Conservation (phyloP, 352 stramenopile species). For the Phytophthora tubulina region DNA sequence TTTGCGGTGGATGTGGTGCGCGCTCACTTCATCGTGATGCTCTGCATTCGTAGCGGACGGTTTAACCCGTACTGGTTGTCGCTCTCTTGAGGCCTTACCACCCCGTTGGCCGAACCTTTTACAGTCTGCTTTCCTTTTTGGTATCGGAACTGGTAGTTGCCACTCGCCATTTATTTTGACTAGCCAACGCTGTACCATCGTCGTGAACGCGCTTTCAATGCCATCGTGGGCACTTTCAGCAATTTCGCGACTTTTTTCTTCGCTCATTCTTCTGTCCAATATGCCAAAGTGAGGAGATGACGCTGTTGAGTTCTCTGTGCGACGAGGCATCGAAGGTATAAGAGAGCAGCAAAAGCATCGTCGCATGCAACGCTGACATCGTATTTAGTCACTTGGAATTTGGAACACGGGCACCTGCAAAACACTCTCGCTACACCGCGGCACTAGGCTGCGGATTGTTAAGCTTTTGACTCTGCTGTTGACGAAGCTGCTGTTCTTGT, state of each 20-base stretch:
- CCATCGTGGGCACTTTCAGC: not conserved
- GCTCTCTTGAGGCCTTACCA: not conserved
- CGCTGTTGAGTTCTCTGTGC: not conserved
- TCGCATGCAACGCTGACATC: slow-evolving; percentile 10
- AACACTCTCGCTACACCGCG: slow-evolving; percentile 27
- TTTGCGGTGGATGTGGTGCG: slow-evolving; percentile 14
- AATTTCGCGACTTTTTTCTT: slow-evolving; percentile 2
- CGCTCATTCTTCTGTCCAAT: slow-evolving; percentile 2
- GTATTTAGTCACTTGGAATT: slow-evolving; percentile 28
- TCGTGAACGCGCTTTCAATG: slow-evolving; percentile 24
- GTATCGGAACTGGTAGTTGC: not conserved
- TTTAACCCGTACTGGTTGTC: not conserved
- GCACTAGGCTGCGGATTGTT: slow-evolving; percentile 13
- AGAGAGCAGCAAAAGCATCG: slow-evolving; percentile 1
- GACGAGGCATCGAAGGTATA: slow-evolving; percentile 10
- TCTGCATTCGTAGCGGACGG: not conserved
- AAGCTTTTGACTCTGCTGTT: slow-evolving; percentile 26
- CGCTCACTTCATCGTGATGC: not conserved
- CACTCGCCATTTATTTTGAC: slow-evolving; percentile 21
- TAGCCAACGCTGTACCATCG: slow-evolving; percentile 28
- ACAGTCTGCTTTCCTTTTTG: slow-evolving; percentile 4
- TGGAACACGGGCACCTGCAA: slow-evolving; percentile 15
- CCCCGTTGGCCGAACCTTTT: not conserved
- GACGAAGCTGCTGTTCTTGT: slow-evolving; percentile 49
- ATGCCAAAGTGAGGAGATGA: not conserved